Conservation (phyloP, 257 asterid genomes). For the Paulownia fortunei region DNA sequence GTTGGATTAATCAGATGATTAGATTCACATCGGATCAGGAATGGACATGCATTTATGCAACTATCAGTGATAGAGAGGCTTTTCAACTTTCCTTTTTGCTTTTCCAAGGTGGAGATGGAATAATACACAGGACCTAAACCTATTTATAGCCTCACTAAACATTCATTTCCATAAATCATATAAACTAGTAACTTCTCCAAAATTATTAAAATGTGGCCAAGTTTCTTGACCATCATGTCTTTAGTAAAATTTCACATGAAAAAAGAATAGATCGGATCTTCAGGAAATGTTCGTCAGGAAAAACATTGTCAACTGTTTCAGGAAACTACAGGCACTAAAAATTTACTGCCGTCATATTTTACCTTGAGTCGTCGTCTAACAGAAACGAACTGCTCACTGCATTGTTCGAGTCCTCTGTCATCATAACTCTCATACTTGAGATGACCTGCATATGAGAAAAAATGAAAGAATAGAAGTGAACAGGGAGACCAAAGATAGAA, state of each 20-base stretch:
- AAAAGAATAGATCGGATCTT: background rate
- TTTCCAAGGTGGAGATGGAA: too few relatives aligned
- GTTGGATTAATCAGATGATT: background rate
- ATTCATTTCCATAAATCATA: background rate
- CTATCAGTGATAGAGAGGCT: background rate
- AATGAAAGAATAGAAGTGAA: background rate
- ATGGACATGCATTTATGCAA: too few relatives aligned
- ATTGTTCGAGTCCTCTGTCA: slow-evolving; percentile 81
- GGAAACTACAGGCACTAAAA: background rate
- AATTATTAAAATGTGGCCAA: background rate
- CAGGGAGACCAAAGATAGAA: background rate
- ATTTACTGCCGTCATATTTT: background rate
- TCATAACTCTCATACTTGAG: slow-evolving; percentile 71
- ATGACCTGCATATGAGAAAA: slow-evolving; percentile 53
- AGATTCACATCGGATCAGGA: background rate
- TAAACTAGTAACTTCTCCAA: background rate
- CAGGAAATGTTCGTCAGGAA: background rate
- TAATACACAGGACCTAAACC: too few relatives aligned
- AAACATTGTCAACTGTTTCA: background rate
- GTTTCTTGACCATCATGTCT: background rate
- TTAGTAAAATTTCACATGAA: slow-evolving; percentile 1
- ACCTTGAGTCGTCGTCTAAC: slow-evolving; percentile 84
- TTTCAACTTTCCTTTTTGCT: too few relatives aligned
- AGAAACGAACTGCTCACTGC: slow-evolving; percentile 77
- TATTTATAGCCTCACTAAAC: too few relatives aligned